phyloP scores from a whole-genome alignment of 176 grass and related monocot species.

The maize (Zea mays) region DNA sequence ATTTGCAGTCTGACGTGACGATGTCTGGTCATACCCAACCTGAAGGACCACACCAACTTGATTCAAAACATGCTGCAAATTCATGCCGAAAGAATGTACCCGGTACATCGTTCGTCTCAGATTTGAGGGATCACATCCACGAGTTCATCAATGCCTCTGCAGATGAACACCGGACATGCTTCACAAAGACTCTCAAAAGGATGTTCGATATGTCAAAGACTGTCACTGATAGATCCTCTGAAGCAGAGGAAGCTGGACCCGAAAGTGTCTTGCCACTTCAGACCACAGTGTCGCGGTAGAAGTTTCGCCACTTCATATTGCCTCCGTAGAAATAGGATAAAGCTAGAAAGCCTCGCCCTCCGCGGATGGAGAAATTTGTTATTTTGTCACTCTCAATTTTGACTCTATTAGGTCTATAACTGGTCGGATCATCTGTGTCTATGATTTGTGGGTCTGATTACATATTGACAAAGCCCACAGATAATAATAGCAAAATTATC shows the following conservation, averaged over 20 bases:
- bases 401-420: too few species aligned
- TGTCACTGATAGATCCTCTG: conserved; percentile 45
- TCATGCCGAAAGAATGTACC: conserved; percentile 73
- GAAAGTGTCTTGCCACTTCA: conserved; percentile 62
- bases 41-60: conserved; percentile 24
- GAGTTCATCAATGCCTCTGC: conserved; percentile 73
- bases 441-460: too few species aligned
- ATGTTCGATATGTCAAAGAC: conserved; percentile 74
- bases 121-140: conserved; percentile 69
- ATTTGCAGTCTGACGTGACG: conserved; percentile 15
- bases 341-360: too few species aligned
- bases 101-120: conserved; percentile 48
- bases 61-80: conserved; percentile 35
- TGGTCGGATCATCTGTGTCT: too few species aligned
- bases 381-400: too few species aligned
- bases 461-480: too few species aligned
- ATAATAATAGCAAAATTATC: too few species aligned
- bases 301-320: background rate
- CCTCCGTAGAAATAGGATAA: background rate
- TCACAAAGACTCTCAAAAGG: conserved; percentile 65
- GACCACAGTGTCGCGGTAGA: conserved; percentile 52
- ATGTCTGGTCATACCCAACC: conserved; percentile 25
- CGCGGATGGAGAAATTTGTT: too few species aligned
- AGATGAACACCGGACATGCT: conserved; percentile 73
- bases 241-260: conserved; percentile 44